Percentiles rank a stretch among this genome's conserved stretches.
These are phyloP conservation scores for Pezicula carpinea DNA, from an alignment of 2,329 filamentous ascomycete genomes.

Conservation along the genomic window DNA sequence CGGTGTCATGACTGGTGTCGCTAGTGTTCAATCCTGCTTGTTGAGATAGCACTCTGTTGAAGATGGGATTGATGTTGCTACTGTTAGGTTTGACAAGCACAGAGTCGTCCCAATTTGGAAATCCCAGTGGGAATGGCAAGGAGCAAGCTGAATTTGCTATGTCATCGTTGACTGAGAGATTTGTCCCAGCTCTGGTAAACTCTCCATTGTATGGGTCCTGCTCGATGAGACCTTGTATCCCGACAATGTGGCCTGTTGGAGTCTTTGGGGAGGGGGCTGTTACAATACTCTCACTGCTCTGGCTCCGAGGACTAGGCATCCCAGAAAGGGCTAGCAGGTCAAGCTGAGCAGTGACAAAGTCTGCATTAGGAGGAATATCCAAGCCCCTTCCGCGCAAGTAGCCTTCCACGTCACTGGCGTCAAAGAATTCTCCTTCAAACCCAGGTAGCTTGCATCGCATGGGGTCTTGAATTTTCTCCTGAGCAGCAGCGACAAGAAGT, in stretches of 20 bases:
- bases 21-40: conserved; percentile 6
- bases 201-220: conserved; percentile 4
- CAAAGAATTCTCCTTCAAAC: conserved; percentile 72
- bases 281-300: conserved; percentile 10
- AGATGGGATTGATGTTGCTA: conserved; percentile 16
- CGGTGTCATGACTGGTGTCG: background rate
- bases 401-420: conserved; percentile 70
- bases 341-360: conserved; percentile 57
- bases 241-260: conserved; percentile 15
- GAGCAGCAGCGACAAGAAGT: conserved; percentile 32
- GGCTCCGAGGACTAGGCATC: conserved; percentile 6
- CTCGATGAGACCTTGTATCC: conserved; percentile 1
- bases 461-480: conserved; percentile 38
- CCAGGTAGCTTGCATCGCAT: conserved; percentile 53
- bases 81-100: conserved; percentile 1
- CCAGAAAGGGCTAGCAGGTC: conserved; percentile 26
- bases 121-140: conserved; percentile 15
- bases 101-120: conserved; percentile 8
- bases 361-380: conserved; percentile 53
- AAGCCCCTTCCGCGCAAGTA: conserved; percentile 65
- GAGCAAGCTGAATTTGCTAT: background rate
- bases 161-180: background rate
- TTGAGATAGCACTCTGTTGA: conserved; percentile 7
- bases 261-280: conserved; percentile 15
- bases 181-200: conserved; percentile 9